A percentile compares a stretch with the other conserved stretches of the same genome.
Conservation (phyloP, 2,329 filamentous ascomycete genomes). For the Fusarium nisikadoi region DNA sequence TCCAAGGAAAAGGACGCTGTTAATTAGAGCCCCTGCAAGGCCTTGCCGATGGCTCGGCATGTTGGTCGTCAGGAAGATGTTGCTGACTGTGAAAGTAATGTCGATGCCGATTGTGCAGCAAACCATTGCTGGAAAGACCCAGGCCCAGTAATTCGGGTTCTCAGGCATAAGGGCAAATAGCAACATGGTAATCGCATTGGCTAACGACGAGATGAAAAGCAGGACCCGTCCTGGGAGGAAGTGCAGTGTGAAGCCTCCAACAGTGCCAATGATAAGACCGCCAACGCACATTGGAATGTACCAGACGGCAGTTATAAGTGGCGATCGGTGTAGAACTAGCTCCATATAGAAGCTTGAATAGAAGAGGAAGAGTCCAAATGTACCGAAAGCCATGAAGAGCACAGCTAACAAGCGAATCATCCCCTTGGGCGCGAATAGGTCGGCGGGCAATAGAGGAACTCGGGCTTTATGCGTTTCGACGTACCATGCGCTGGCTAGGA, state of each 20-base stretch:
- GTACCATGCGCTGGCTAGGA: constrained; percentile 66
- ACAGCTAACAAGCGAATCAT: constrained; percentile 68
- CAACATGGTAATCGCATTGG: constrained; percentile 61
- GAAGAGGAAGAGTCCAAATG: constrained; percentile 71
- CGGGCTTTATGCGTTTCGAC: constrained; percentile 70
- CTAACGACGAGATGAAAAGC: constrained; percentile 62
- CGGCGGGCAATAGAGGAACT: constrained; percentile 70
- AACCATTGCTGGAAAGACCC: constrained; percentile 69
- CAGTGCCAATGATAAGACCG: constrained; percentile 65
- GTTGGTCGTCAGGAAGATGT: constrained; percentile 74
- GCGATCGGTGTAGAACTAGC: constrained; percentile 60
- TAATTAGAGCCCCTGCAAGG: constrained; percentile 72
- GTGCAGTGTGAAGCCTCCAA: constrained; percentile 67
- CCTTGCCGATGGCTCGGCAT: constrained; percentile 69
- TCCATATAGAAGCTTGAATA: constrained; percentile 73
- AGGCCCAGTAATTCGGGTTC: constrained; percentile 69
- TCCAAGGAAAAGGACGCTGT: constrained; percentile 69
- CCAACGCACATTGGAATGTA: constrained; percentile 67
- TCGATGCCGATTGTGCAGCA: constrained; percentile 73
- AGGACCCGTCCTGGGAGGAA: constrained; percentile 63
- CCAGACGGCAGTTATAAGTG: constrained; percentile 68
- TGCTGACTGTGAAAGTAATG: constrained; percentile 72
- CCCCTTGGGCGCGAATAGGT: constrained; percentile 66
- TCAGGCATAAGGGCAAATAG: constrained; percentile 67
- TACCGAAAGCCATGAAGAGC: constrained; percentile 61